Evolutionary conservation across 768 basidiomycete species (phyloP).

Genomic region (Kwoniella heveanensis): DNA sequence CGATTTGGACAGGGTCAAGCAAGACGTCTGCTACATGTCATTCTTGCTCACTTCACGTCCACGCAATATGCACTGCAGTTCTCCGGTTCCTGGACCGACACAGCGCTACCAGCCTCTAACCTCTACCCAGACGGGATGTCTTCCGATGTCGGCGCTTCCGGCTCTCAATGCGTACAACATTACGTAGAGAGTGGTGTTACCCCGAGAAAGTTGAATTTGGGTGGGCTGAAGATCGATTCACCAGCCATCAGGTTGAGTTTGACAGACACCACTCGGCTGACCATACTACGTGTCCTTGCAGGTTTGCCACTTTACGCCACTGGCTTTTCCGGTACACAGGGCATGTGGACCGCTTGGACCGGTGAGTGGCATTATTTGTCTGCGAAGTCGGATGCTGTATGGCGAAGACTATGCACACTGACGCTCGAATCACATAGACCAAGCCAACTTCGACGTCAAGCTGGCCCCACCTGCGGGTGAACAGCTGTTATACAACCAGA

Average conservation of each 20-base stretch:
- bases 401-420: no score
- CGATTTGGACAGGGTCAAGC: no score
- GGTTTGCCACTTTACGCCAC: conserved; percentile 19
- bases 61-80: conserved; percentile 12
- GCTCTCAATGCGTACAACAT: conserved; percentile 10
- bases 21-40: no score
- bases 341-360: conserved; percentile 18
- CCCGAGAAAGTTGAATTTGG: conserved; percentile 16
- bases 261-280: no score
- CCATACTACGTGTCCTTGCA: no score
- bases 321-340: conserved; percentile 16
- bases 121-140: conserved; percentile 10
- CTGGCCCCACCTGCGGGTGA: conserved; percentile 11
- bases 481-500: conserved; percentile 7
- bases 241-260: no score
- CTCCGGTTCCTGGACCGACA: conserved; percentile 14
- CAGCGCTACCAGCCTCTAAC: conserved; percentile 12
- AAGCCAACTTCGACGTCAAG: conserved; percentile 9
- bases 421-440: conserved; percentile 1
- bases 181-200: conserved; percentile 8
- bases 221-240: conserved; percentile 3
- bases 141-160: conserved; percentile 9
- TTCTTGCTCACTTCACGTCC: no score
- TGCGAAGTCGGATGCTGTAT: no score
- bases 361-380: conserved; percentile 7